Evolutionary conservation across 768 basidiomycete species (phyloP).

Genomic region (Tylopilus intermedius): DNA sequence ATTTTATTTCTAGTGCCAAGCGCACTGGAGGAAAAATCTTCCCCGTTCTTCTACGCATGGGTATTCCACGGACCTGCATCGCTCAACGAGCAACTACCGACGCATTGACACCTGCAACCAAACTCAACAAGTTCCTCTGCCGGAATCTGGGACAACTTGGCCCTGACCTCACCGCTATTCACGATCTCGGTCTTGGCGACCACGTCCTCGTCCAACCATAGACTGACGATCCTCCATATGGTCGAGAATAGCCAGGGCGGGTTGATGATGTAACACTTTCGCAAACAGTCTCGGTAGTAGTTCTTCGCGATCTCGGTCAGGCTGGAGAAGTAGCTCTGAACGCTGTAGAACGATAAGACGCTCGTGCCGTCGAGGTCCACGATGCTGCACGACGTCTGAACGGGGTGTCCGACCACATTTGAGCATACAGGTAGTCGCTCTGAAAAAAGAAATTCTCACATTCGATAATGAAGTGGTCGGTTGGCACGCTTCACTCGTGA

Average conservation of each 20-base stretch:
- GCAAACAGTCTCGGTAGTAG: slow-evolving; percentile 91
- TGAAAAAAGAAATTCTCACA: slow-evolving; percentile 79
- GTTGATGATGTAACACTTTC: slow-evolving; percentile 98
- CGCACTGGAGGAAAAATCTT: no score
- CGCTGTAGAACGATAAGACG: slow-evolving; percentile 76
- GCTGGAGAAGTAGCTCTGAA: slow-evolving; percentile 84
- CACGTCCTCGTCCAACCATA: slow-evolving; percentile 93
- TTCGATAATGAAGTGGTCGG: slow-evolving; percentile 80
- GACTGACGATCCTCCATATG: slow-evolving; percentile 86
- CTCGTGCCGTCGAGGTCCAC: slow-evolving; percentile 76
- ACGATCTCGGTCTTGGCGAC: slow-evolving; percentile 92
- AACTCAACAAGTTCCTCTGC: slow-evolving; percentile 78
- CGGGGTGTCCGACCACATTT: slow-evolving; percentile 67
- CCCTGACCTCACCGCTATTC: slow-evolving; percentile 60
- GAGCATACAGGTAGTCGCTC: slow-evolving; percentile 81
- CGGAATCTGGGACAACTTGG: slow-evolving; percentile 77
- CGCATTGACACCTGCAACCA: slow-evolving; percentile 77
- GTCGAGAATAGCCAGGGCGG: slow-evolving; percentile 89
- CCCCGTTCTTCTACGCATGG: no score
- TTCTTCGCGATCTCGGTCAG: slow-evolving; percentile 77
- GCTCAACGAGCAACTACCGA: slow-evolving; percentile 77
- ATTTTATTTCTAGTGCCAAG: no score
- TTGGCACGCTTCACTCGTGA: slow-evolving; percentile 84
- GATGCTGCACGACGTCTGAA: slow-evolving; percentile 97
- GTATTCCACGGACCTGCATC: slow-evolving; percentile 78